These are phyloP conservation scores for Testicularia cyperi DNA, from an alignment of 1,284 basidiomycete genomes.

Conservation along the genomic window DNA sequence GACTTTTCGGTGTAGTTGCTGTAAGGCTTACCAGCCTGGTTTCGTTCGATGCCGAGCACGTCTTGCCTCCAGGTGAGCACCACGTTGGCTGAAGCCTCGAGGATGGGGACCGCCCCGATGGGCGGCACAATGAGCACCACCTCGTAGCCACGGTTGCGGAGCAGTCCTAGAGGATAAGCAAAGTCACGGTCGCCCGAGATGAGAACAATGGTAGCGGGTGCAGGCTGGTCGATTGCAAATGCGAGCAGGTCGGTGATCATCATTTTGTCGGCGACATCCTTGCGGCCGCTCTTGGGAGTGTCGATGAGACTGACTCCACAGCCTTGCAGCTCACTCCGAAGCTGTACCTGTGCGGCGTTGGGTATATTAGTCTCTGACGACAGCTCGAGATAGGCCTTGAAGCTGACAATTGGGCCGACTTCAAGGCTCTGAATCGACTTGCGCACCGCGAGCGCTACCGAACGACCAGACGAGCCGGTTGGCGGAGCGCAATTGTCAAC, in stretches of 20 bases:
- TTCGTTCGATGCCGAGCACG: slow-evolving; percentile 43
- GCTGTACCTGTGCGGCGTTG: slow-evolving; percentile 36
- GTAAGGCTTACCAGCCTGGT: slow-evolving; percentile 40
- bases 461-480: slow-evolving; percentile 45
- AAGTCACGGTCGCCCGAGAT: slow-evolving; percentile 55
- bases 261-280: slow-evolving; percentile 56
- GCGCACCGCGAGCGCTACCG: slow-evolving; percentile 41
- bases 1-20: slow-evolving; percentile 18
- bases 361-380: slow-evolving; percentile 34
- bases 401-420: slow-evolving; percentile 41
- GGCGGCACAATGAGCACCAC: slow-evolving; percentile 50
- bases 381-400: slow-evolving; percentile 55
- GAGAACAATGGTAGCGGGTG: slow-evolving; percentile 48
- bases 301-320: slow-evolving; percentile 53
- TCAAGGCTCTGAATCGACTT: slow-evolving; percentile 35
- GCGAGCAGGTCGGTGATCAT: slow-evolving; percentile 54
- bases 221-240: slow-evolving; percentile 48
- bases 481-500: slow-evolving; percentile 54
- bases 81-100: slow-evolving; percentile 48
- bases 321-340: slow-evolving; percentile 52
- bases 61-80: slow-evolving; percentile 52
- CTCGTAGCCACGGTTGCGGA: slow-evolving; percentile 48
- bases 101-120: slow-evolving; percentile 47
- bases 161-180: slow-evolving; percentile 50
- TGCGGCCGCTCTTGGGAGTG: slow-evolving; percentile 50